Evolutionary conservation across 257 asterid genomes (phyloP), one percentile per base, ranked within the genome.

Genomic region (Craterostigma plantagineum): DNA sequence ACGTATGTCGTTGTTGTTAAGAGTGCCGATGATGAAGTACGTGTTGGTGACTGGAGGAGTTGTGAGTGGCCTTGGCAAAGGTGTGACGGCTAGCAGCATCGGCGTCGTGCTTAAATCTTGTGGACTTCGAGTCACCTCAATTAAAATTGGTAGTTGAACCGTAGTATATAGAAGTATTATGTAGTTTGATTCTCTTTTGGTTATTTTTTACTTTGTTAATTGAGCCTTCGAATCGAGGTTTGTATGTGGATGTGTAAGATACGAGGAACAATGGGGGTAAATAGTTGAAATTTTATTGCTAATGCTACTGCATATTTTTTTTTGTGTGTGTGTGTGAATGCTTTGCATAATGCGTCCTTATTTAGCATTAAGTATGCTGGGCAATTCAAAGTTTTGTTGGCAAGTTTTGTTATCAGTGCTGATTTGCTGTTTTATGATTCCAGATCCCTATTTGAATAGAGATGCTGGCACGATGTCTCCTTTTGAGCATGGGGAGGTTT

Each of bases 381-480:
- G 30, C 30, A 23, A 6, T 23, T 23, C 30, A 6, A n/a, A n/a
- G n/a, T n/a, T n/a, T n/a, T n/a, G n/a, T n/a, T n/a, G n/a, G n/a
- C 4, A 23, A 23, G 30, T 23, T 23, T 23, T 6, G 30, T 23
- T 23, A 23, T 23, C 30, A 8, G 10, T 45, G 45, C 11, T 54
- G 11, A 36, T 51, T 35, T 46, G 40, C 8, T 34, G 16, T 62
- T 18, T 18, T 23, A 13, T 54, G 10, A 14, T 51, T 23, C 61
- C 80, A 87, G 95, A 87, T 72, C 98, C 98, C 5, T 87, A 87
- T 65, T 65, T 87, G 57, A 87, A 87, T 40, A 76, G 75, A 1
- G 98, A 87, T 70, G 98, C 98, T 38, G 98, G 98, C 40, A 82
- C 98, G 10, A 87, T 87, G 98, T 87, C 98, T 49, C 98, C 98